Percentiles rank a stretch among this genome's conserved stretches.
These are phyloP conservation scores for Suillus decipiens DNA, from an alignment of 768 basidiomycete species.

Conservation along the genomic window DNA sequence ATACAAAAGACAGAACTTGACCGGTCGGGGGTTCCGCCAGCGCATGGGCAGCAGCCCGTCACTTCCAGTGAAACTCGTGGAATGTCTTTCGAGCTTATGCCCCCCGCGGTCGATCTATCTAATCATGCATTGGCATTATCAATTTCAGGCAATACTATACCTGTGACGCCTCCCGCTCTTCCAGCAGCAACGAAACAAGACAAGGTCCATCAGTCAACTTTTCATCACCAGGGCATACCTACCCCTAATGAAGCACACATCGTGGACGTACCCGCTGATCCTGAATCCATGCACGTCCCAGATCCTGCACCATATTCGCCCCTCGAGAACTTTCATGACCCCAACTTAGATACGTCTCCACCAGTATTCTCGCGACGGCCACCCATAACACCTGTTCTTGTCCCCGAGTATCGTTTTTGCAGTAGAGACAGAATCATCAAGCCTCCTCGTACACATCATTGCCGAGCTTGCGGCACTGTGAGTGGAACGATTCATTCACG, in stretches of 20 bases:
- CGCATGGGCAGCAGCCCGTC: slow-evolving; percentile 18
- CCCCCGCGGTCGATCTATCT: slow-evolving; percentile 19
- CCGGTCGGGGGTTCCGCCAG: slow-evolving; percentile 18
- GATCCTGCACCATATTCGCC: slow-evolving; percentile 13
- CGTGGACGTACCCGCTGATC: slow-evolving; percentile 9
- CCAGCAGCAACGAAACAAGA: slow-evolving; percentile 20
- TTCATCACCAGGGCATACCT: slow-evolving; percentile 3
- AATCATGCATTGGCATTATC: slow-evolving; percentile 24
- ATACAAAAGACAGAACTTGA: slow-evolving; percentile 19
- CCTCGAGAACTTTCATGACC: slow-evolving; percentile 15
- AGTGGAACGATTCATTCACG: slow-evolving; percentile 27
- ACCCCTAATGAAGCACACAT: slow-evolving; percentile 24
- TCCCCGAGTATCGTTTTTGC: slow-evolving; percentile 72
- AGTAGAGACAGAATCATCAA: slow-evolving; percentile 62
- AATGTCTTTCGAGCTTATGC: slow-evolving; percentile 28
- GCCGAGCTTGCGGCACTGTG: slow-evolving; percentile 80
- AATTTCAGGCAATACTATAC: slow-evolving; percentile 23
- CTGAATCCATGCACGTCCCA: slow-evolving; percentile 15
- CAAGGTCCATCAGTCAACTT: slow-evolving; percentile 20
- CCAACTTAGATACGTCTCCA: slow-evolving; percentile 14
- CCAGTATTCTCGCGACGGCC: slow-evolving; percentile 33
- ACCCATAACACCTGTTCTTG: slow-evolving; percentile 47
- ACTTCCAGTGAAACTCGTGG: slow-evolving; percentile 28
- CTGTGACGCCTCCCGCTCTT: slow-evolving; percentile 10
- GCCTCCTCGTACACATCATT: slow-evolving; percentile 79